Percentiles rank a stretch among this genome's conserved stretches.
These are phyloP conservation scores for Arabidopsis thaliana DNA, from an alignment of 345 rosid genomes.

Conservation along the genomic window DNA sequence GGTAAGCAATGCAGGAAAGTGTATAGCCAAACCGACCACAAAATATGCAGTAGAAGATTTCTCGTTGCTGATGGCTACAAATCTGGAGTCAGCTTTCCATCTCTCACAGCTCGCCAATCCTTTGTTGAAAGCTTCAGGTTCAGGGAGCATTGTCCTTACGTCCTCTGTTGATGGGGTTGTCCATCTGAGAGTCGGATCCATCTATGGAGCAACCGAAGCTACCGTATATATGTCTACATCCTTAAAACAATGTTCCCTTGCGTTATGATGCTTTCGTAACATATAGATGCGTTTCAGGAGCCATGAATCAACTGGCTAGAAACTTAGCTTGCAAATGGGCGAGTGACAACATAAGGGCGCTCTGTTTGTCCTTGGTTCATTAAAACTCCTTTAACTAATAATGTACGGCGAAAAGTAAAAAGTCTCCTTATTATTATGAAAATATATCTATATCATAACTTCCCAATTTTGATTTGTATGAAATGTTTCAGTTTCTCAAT, in stretches of 20 bases:
- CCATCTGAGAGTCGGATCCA: not conserved
- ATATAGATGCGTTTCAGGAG: not conserved
- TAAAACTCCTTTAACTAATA: not conserved
- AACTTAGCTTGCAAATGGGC: conserved; percentile 42
- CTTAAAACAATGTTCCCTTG: not conserved
- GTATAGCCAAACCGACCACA: not conserved
- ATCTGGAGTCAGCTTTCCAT: conserved; percentile 18
- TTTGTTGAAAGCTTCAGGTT: conserved; percentile 18
- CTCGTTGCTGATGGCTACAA: conserved; percentile 3
- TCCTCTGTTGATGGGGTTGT: not conserved
- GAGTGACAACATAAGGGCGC: conserved; percentile 19
- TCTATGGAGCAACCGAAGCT: conserved; percentile 33
- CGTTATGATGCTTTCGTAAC: not conserved
- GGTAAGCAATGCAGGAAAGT: conserved; percentile 13
- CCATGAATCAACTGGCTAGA: conserved; percentile 33
- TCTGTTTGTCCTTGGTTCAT: not conserved
- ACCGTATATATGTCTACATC: not conserved
- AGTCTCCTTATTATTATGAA: not conserved
- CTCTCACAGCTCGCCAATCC: conserved; percentile 19
- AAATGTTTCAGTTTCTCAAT: no score
- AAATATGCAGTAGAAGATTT: conserved; percentile 10
- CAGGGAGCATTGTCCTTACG: conserved; percentile 7
- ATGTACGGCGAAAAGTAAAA: not conserved
- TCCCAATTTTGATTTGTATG: no score
- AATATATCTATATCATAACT: no score